Evolutionary conservation across 345 rosid genomes (phyloP).

Genomic region (Rhodamnia argentea): DNA sequence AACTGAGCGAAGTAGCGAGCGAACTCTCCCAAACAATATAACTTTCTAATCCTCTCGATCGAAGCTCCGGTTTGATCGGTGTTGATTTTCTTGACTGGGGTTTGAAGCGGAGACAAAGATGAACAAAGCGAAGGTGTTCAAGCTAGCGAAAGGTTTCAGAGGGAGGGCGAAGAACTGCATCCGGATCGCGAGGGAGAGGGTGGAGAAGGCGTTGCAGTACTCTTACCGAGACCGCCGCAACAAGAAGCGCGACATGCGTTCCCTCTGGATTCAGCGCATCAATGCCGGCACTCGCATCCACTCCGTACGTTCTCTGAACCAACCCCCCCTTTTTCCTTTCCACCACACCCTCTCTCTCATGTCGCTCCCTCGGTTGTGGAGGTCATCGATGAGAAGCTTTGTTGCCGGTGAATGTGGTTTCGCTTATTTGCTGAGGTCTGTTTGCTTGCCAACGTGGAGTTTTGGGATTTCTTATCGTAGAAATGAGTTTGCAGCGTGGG

Average conservation of each 20-base stretch:
- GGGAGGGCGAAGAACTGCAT: conserved; percentile 96
- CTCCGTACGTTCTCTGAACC: conserved; percentile 31
- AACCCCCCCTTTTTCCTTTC: too few relatives aligned
- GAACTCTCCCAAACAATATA: neutral
- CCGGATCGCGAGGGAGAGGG: conserved; percentile 84
- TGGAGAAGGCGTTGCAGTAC: conserved; percentile 93
- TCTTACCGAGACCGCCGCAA: conserved; percentile 91
- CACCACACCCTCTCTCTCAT: neutral
- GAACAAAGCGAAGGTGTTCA: conserved; percentile 83
- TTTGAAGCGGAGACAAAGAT: conserved; percentile 13
- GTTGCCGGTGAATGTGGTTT: neutral
- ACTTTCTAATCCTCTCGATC: neutral
- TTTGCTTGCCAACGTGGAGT: neutral
- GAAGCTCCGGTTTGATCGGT: neutral
- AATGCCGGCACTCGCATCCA: conserved; percentile 87
- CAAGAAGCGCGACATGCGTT: conserved; percentile 96
- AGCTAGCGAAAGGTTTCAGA: conserved; percentile 86
- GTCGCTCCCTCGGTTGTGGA: neutral
- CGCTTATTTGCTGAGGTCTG: neutral
- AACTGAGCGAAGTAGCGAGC: neutral
- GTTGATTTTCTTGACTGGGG: neutral
- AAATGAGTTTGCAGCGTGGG: neutral
- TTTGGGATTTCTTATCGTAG: neutral
- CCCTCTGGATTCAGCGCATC: conserved; percentile 95
- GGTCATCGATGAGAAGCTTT: neutral